Conservation (phyloP, 129 eudicot species). For the carrot (Daucus carota) region DNA sequence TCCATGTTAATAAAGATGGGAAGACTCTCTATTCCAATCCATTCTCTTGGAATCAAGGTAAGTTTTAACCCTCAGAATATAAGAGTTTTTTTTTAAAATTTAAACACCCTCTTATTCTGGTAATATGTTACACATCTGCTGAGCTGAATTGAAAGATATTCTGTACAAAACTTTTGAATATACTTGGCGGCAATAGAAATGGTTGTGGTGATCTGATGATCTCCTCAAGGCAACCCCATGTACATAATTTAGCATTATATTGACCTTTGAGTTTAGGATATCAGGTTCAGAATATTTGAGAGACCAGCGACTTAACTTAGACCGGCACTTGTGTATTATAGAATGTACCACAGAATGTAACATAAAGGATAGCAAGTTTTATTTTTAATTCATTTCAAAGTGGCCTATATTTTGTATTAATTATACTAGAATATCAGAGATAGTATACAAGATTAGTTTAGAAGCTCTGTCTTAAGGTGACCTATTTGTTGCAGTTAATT, state of each 20-base stretch:
- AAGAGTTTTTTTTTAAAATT: too few species aligned
- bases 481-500: background rate
- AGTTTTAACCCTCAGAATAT: background rate
- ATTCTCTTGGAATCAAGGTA: conserved; percentile 86
- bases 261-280: background rate
- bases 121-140: background rate
- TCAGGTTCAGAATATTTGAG: background rate
- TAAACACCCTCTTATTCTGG: background rate
- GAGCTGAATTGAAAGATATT: background rate
- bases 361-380: background rate
- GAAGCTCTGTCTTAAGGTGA: background rate
- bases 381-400: background rate
- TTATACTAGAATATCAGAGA: too few species aligned
- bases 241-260: too few species aligned
- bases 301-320: background rate
- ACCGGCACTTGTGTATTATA: background rate
- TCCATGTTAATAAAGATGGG: conserved; percentile 83
- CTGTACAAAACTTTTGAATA: background rate
- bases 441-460: background rate
- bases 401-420: background rate
- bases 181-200: background rate
- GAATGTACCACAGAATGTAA: background rate
- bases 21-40: conserved; percentile 78
- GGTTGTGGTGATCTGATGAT: background rate
- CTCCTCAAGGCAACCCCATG: background rate